A percentile compares a stretch with the other conserved stretches of the same genome.
These are phyloP conservation scores for Cucurbita ficifolia DNA, from an alignment of 306 rosid species.

Conservation along the genomic window DNA sequence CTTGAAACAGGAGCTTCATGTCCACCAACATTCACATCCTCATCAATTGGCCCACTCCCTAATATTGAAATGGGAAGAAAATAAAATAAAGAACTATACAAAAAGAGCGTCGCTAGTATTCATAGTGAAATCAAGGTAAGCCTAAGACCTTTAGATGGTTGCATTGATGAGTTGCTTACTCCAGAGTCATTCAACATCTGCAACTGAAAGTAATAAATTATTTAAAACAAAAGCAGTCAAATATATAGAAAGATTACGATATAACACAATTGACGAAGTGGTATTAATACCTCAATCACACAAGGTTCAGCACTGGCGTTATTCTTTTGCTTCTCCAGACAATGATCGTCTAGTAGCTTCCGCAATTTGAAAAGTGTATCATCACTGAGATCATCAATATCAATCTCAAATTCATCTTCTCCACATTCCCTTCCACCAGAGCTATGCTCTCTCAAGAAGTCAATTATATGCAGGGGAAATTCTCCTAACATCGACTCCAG, in stretches of 20 bases:
- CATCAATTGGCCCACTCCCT: conserved; percentile 59
- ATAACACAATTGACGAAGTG: not conserved
- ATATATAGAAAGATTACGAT: not conserved
- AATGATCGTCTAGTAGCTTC: conserved; percentile 53
- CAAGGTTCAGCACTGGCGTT: conserved; percentile 41
- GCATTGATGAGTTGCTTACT: conserved; percentile 77
- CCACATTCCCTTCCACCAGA: conserved; percentile 50
- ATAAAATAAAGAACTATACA: not conserved
- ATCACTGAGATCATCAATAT: conserved; percentile 60
- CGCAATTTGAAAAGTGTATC: conserved; percentile 50
- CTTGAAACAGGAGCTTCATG: conserved; percentile 63
- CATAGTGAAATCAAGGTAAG: not conserved
- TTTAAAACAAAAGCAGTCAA: not conserved
- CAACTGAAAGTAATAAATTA: conserved; percentile 16
- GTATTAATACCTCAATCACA: conserved; percentile 51
- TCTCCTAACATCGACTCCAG: conserved; percentile 63
- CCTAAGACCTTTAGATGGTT: conserved; percentile 53
- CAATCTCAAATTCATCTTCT: conserved; percentile 79
- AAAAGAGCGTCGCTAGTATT: not conserved
- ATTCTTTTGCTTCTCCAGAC: conserved; percentile 36
- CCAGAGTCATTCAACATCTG: conserved; percentile 71
- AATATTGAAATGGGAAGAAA: conserved; percentile 9
- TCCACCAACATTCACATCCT: conserved; percentile 57
- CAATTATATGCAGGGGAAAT: conserved; percentile 46
- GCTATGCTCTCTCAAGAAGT: conserved; percentile 59